These are phyloP conservation scores for Arabidopsis lyrata DNA, from an alignment of 441 rosid species.

Conservation along the genomic window DNA sequence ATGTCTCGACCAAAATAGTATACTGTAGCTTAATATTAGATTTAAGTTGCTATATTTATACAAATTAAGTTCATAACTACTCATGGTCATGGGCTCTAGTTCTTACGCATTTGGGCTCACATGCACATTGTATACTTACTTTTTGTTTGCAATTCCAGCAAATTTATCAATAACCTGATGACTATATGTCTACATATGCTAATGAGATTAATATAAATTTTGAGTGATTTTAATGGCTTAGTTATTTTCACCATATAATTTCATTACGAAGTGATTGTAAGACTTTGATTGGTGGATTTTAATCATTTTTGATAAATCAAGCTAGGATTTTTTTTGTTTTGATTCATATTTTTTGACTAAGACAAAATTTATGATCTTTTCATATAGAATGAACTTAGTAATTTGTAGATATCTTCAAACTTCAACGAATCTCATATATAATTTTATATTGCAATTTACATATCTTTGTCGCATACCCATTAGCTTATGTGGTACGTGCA, in stretches of 20 bases:
- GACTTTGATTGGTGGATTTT: background rate
- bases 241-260: background rate
- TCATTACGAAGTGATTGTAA: background rate
- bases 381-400: too few species aligned
- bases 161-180: background rate
- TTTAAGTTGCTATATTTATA: background rate
- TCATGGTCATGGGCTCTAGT: background rate
- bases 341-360: background rate
- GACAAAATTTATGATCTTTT: background rate
- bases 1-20: slow-evolving; percentile 13
- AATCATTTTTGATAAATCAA: background rate
- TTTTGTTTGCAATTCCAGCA: background rate
- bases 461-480: slow-evolving; percentile 4
- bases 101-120: background rate
- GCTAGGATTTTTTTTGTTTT: background rate
- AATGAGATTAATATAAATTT: background rate
- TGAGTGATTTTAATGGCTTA: background rate
- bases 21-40: background rate
- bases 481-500: slow-evolving; percentile 15
- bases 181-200: too few species aligned
- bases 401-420: too few species aligned
- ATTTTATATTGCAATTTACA: background rate
- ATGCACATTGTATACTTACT: background rate
- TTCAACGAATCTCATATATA: too few species aligned
- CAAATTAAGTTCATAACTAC: background rate